Percentiles rank a stretch among this genome's conserved stretches.
These are phyloP conservation scores for Chrysosphaeria jannelii DNA, from an alignment of 2,329 filamentous ascomycete genomes.

Conservation along the genomic window DNA sequence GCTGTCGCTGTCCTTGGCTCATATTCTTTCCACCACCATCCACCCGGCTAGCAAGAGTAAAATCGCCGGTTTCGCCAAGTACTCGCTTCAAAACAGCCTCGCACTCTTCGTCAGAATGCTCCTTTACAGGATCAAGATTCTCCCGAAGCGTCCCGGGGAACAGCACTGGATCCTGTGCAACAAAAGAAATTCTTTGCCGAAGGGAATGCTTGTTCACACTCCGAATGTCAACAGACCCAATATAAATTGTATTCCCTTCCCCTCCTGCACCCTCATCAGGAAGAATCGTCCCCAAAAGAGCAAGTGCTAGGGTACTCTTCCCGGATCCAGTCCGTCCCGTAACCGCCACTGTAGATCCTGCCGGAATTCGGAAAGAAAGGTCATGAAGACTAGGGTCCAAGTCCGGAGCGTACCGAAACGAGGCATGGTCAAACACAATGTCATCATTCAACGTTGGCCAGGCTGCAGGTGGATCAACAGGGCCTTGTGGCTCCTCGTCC, in stretches of 20 bases:
- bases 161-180: constrained; percentile 31
- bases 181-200: constrained; percentile 26
- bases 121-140: constrained; percentile 37
- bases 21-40: constrained; percentile 30
- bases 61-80: constrained; percentile 12
- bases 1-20: constrained; percentile 30
- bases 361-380: constrained; percentile 42
- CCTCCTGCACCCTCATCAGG: constrained; percentile 11
- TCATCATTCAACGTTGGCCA: constrained; percentile 49
- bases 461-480: constrained; percentile 24
- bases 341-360: constrained; percentile 29
- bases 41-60: constrained; percentile 18
- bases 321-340: constrained; percentile 66
- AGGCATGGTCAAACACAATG: constrained; percentile 48
- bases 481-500: constrained; percentile 41
- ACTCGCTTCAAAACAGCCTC: constrained; percentile 24
- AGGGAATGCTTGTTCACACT: constrained; percentile 22
- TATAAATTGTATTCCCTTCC: constrained; percentile 11
- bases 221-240: constrained; percentile 22
- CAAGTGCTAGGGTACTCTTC: constrained; percentile 46
- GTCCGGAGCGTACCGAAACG: constrained; percentile 49
- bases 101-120: constrained; percentile 22
- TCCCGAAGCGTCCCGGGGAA: constrained; percentile 27
- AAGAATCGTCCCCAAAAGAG: constrained; percentile 23
- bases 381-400: constrained; percentile 41